These are phyloP conservation scores for Pyrenochaeta sp. DNA, from an alignment of 2,329 filamentous ascomycete species.

Conservation along the genomic window DNA sequence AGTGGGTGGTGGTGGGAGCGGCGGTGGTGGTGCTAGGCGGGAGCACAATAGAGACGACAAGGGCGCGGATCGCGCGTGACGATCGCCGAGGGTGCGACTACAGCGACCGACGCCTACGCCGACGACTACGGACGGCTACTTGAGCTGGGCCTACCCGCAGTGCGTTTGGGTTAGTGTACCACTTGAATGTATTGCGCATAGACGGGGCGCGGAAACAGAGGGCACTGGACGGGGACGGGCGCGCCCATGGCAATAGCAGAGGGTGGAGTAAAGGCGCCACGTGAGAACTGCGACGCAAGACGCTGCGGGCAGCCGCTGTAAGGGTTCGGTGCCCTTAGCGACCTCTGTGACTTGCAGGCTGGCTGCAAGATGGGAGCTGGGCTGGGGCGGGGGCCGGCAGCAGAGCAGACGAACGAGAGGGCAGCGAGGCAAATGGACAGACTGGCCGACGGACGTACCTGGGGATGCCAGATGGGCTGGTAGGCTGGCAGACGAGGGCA, in stretches of 20 bases:
- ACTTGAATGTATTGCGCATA: background rate
- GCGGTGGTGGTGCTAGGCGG: background rate
- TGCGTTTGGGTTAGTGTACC: background rate
- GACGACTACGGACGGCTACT: too few species aligned
- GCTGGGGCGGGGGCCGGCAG: conserved; percentile 1
- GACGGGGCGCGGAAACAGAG: conserved; percentile 11
- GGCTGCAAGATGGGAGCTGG: too few species aligned
- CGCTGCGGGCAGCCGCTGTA: conserved; percentile 29
- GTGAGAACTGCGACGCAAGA: conserved; percentile 16
- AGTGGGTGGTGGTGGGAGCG: background rate
- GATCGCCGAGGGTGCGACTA: conserved; percentile 5
- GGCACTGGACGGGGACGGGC: conserved; percentile 10
- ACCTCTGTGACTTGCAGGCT: conserved; percentile 19
- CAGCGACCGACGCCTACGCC: too few species aligned
- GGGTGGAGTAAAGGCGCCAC: conserved; percentile 19
- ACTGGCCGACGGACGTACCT: conserved; percentile 14
- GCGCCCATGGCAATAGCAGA: conserved; percentile 23
- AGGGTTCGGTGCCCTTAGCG: conserved; percentile 17
- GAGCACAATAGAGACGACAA: background rate
- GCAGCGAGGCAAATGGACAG: conserved; percentile 16
- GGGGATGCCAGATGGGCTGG: too few species aligned
- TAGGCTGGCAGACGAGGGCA: too few species aligned
- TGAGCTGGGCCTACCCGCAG: conserved; percentile 1
- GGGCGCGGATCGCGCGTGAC: conserved; percentile 5
- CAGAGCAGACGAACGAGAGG: conserved; percentile 13